Conservation (phyloP, 2,329 filamentous ascomycete genomes). For the Trichothecium sympodiale region DNA sequence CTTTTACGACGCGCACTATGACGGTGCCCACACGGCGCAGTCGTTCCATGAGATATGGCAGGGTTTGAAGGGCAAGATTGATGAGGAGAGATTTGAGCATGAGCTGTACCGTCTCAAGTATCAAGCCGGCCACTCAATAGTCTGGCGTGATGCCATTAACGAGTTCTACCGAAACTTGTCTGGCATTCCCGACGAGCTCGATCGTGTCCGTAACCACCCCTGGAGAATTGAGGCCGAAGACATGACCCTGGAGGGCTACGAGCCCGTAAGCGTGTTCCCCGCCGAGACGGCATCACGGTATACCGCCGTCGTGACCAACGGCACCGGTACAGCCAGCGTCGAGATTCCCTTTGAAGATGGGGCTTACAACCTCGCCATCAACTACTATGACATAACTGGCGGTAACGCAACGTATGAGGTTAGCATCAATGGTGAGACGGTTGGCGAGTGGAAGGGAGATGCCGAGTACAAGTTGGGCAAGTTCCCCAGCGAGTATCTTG, state of each 20-base stretch:
- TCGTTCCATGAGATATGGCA: slow-evolving; percentile 45
- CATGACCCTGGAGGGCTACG: slow-evolving; percentile 51
- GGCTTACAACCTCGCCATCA: slow-evolving; percentile 51
- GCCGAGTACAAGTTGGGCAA: slow-evolving; percentile 49
- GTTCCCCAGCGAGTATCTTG: slow-evolving; percentile 44
- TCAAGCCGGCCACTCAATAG: slow-evolving; percentile 58
- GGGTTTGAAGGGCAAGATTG: slow-evolving; percentile 42
- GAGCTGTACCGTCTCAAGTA: slow-evolving; percentile 48
- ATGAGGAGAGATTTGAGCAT: slow-evolving; percentile 47
- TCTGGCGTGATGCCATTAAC: slow-evolving; percentile 59
- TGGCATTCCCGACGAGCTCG: slow-evolving; percentile 42
- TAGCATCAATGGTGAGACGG: slow-evolving; percentile 35
- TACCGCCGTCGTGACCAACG: slow-evolving; percentile 42
- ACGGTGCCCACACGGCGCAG: slow-evolving; percentile 48
- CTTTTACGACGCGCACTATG: slow-evolving; percentile 54
- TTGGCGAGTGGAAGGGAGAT: slow-evolving; percentile 51
- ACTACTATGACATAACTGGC: slow-evolving; percentile 54
- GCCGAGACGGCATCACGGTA: slow-evolving; percentile 48
- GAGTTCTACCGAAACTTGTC: slow-evolving; percentile 53
- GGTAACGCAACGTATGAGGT: slow-evolving; percentile 46
- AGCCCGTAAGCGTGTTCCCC: slow-evolving; percentile 39
- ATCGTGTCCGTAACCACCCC: slow-evolving; percentile 48
- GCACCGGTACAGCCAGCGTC: slow-evolving; percentile 34
- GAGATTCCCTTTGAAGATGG: slow-evolving; percentile 37
- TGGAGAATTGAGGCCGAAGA: slow-evolving; percentile 59